Percentiles rank a stretch among this genome's conserved stretches.
Evolutionary conservation across 768 basidiomycete genomes (phyloP).

Genomic region (Hirschioporus abietinus): DNA sequence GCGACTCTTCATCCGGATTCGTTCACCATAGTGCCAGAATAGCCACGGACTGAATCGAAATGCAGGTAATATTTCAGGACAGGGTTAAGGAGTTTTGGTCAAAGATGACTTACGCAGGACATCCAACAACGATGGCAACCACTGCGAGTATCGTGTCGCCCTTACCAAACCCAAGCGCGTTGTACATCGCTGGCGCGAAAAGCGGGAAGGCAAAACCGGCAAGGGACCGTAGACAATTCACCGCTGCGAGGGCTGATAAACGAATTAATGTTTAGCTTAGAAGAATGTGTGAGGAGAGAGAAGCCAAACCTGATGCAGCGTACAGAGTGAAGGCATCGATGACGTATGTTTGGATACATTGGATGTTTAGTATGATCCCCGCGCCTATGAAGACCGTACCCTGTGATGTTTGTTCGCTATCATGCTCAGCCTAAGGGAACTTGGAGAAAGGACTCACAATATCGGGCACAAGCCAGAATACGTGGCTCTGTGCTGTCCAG

Average conservation of each 20-base stretch:
- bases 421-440: no score
- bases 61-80: not conserved
- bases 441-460: constrained; percentile 15
- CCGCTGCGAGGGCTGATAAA: constrained; percentile 31
- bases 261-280: not conserved
- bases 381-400: constrained; percentile 13
- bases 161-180: constrained; percentile 25
- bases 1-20: constrained; percentile 45
- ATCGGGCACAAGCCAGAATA: constrained; percentile 30
- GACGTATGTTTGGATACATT: constrained; percentile 25
- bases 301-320: constrained; percentile 10
- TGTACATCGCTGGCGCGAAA: constrained; percentile 26
- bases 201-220: constrained; percentile 31
- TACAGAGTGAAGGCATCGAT: constrained; percentile 18
- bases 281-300: constrained; percentile 1
- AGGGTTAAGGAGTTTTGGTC: not conserved
- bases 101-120: constrained; percentile 13
- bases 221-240: constrained; percentile 24
- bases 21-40: constrained; percentile 41
- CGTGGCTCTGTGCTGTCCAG: constrained; percentile 27
- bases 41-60: constrained; percentile 37
- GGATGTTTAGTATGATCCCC: constrained; percentile 23
- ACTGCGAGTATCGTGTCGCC: constrained; percentile 23
- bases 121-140: constrained; percentile 18
- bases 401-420: not conserved